Percentiles rank a stretch among this genome's conserved stretches.
phyloP scores from a whole-genome alignment of 73 alveolate species.

The Halteria grandinella region DNA sequence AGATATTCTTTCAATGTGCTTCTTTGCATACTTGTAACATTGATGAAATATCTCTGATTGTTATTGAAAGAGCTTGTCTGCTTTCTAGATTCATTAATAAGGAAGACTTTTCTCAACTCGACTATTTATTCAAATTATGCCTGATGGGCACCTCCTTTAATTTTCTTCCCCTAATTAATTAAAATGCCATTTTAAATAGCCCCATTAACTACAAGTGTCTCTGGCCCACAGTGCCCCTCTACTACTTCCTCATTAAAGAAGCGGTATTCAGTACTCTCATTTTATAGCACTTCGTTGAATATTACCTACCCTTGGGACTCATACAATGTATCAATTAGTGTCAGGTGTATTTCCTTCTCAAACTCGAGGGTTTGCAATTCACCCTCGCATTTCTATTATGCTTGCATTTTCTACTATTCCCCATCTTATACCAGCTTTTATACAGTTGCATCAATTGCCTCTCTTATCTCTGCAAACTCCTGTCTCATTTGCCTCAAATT shows the following conservation, averaged over 20 bases:
- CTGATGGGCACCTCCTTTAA: background rate
- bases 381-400: constrained; percentile 7
- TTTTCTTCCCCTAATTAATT: background rate
- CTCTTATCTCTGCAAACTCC: constrained; percentile 27
- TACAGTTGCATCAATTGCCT: constrained; percentile 7
- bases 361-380: constrained; percentile 59
- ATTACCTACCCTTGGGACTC: constrained; percentile 66
- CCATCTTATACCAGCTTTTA: constrained; percentile 13
- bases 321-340: constrained; percentile 66
- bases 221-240: background rate
- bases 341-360: constrained; percentile 60
- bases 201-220: constrained; percentile 1
- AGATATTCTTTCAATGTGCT: background rate
- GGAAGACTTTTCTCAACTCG: constrained; percentile 1
- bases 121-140: background rate
- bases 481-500: constrained; percentile 35
- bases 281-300: constrained; percentile 55
- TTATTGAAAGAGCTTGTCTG: background rate
- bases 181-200: background rate
- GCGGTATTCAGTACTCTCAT: constrained; percentile 50
- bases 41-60: constrained; percentile 22
- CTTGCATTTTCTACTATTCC: background rate
- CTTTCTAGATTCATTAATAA: background rate
- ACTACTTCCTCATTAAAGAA: constrained; percentile 40
- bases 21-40: background rate